Evolutionary conservation across 2,329 filamentous ascomycete genomes (phyloP), one percentile per base, ranked within the genome.

Genomic region (Aspergillus felis): DNA sequence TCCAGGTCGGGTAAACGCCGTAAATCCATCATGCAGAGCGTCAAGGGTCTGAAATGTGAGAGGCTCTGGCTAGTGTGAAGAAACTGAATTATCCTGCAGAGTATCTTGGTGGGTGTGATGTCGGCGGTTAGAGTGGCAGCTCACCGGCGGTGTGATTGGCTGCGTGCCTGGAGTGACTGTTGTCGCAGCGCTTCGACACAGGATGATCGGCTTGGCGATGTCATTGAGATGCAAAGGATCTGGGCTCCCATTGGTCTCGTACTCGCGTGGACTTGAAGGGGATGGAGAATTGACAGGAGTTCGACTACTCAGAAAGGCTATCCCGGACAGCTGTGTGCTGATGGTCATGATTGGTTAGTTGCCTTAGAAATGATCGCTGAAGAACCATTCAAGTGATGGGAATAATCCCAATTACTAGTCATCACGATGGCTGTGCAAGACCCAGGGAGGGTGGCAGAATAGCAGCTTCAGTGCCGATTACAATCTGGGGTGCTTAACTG

Each of bases 111-210:
- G 58, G 56, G 52, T 28, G 41, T 62, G 56, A 17, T 35, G 64
- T 57, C 58, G 69, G 71, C 71, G 71, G 64, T 68, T 71, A 71
- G 63, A 29, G 51, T 35, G 50, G 53, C 54, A 54, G 51, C 59
- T 53, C 29, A 29, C 61, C 57, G 52, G 35, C 57, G 57, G 25
- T 58, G 55, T 64, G 65, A 66, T 65, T 66, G 66, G 66, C 54
- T 53, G 38, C 25, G 27, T 54, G 49, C 41, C 54, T 61, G 59
- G 58, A 58, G 38, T 58, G 61, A 53, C 48, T 48, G 53, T 49
- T 53, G 38, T 57, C 48, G 48, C 58, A 51, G 62, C 62, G 64
- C 64, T 63, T 65, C 56, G 47, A 56, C 20, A 28, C 20, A 24
- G 12, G 14, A 24, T 41, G 3, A 41, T 51, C 22, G 14, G 50